Base-by-base conservation (phyloP, 352 stramenopile species). In the Pythium scleroteichum region DNA sequence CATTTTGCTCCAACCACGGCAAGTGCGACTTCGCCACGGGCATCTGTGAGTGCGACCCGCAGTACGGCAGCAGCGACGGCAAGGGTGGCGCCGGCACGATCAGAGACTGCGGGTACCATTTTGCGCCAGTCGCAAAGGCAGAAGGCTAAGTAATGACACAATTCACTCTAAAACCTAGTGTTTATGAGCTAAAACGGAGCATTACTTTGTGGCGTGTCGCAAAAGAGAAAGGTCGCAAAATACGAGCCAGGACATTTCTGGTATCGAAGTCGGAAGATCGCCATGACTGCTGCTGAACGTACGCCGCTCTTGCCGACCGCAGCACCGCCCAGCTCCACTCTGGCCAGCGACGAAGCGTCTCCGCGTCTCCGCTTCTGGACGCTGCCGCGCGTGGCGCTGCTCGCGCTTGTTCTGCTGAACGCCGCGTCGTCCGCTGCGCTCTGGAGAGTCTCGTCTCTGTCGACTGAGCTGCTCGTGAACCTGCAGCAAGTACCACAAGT, bases 1-100 rank as follows among this genome's bases (percentile, higher is more conserved):
- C 68, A 4, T 77, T 87, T 40, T 93, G 82, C 61, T 93, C 84
- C 12, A 89, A 90, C 69, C 82, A 90, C 59, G 84, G 82, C 33
- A 62, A 64, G 29, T 93, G 84, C 59, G 78, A 91, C 68, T 86
- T 87, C 38, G 33, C 48, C 45, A 88, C 79, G 0, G 84, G 84
- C 12, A 51, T 78, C 3, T 94, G 84, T 64, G 56, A 46, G 3
- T 94, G 84, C 35, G 71, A 89, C 55, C 47, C 64, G 22, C 76
- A 87, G 54, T 93, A 84, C 53, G 79, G 78, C 49, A 84, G 79
- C 40, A 93, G 81, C 52, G 59, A 95, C 46, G 84, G 86, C 27
- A 85, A 86, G 27, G 82, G 86, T 16, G 78, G 76, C 0, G 66
- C 75, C 0, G 86, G 86, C 2, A 71, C 64, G 22, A 88, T 88